Percentiles rank a stretch among this genome's conserved stretches.
These are phyloP conservation scores for Xylogone sp. DNA, from an alignment of 2,329 filamentous ascomycete species.

Conservation along the genomic window DNA sequence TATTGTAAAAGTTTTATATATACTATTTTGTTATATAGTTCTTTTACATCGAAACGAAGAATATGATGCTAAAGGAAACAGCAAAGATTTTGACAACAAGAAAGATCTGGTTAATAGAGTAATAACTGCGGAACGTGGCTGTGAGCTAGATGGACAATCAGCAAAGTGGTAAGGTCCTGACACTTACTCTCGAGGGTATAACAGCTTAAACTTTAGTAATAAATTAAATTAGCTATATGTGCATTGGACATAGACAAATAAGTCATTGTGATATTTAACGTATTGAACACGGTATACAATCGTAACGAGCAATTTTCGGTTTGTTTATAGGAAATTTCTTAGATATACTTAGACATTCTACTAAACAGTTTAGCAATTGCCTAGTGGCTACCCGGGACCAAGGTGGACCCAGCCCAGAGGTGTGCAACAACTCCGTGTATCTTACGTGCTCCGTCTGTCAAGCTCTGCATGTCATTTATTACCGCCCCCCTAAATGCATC, in stretches of 20 bases:
- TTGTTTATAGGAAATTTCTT: too few species aligned
- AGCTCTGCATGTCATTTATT: too few species aligned
- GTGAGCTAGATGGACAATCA: neutral
- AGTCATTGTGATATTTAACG: neutral
- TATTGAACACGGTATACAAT: neutral
- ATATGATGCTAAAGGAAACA: constrained; percentile 40
- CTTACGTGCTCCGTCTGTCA: too few species aligned
- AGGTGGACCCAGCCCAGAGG: too few species aligned
- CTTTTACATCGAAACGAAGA: constrained; percentile 38
- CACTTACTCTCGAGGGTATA: neutral
- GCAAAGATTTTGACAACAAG: constrained; percentile 41
- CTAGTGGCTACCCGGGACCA: too few species aligned
- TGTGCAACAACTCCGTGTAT: too few species aligned
- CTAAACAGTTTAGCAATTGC: too few species aligned
- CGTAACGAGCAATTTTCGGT: too few species aligned
- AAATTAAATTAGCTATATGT: neutral
- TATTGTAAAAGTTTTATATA: constrained; percentile 36
- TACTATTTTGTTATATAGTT: constrained; percentile 30
- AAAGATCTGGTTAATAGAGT: constrained; percentile 28
- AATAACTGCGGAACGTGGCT: constrained; percentile 13
- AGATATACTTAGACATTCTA: too few species aligned
- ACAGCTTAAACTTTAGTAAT: neutral
- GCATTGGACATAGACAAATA: neutral
- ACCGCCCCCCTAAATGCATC: too few species aligned
- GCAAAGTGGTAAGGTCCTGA: neutral